phyloP scores from a whole-genome alignment of 2,329 filamentous ascomycete species.

The Hymenoscyphus repandus region DNA sequence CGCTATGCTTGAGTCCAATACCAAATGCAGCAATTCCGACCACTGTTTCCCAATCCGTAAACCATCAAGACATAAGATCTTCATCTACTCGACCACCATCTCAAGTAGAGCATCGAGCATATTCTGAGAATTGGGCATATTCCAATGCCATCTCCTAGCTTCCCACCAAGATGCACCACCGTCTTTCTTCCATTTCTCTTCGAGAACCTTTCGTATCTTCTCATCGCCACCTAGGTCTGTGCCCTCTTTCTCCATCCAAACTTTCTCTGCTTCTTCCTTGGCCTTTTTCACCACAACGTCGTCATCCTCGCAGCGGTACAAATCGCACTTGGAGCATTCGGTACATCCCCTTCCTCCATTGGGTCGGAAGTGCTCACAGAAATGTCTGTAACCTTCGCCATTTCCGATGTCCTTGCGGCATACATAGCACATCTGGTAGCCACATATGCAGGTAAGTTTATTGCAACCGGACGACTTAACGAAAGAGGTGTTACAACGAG shows the following conservation, averaged over 20 bases:
- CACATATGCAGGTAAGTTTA: conserved; percentile 91
- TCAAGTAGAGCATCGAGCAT: conserved; percentile 31
- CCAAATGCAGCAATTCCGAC: neutral
- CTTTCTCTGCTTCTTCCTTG: conserved; percentile 64
- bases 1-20: neutral
- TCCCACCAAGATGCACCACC: conserved; percentile 21
- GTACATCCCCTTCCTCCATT: conserved; percentile 69
- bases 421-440: conserved; percentile 97
- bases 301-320: conserved; percentile 68
- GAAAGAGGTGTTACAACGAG: conserved; percentile 83
- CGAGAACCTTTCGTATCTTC: conserved; percentile 50
- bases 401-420: conserved; percentile 72
- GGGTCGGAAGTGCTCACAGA: conserved; percentile 91
- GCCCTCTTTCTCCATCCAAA: conserved; percentile 64
- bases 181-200: conserved; percentile 40
- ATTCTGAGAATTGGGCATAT: conserved; percentile 25
- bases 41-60: conserved; percentile 10
- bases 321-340: conserved; percentile 76
- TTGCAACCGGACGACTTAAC: conserved; percentile 95
- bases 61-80: conserved; percentile 8
- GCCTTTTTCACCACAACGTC: conserved; percentile 63
- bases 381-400: conserved; percentile 80
- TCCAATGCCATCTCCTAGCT: conserved; percentile 21
- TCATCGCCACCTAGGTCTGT: conserved; percentile 50
- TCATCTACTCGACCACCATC: conserved; percentile 27